Percentiles rank a stretch among this genome's conserved stretches.
phyloP scores from a whole-genome alignment of 139 green algal genomes.

The Auxenochlorella pyrenoidosa region DNA sequence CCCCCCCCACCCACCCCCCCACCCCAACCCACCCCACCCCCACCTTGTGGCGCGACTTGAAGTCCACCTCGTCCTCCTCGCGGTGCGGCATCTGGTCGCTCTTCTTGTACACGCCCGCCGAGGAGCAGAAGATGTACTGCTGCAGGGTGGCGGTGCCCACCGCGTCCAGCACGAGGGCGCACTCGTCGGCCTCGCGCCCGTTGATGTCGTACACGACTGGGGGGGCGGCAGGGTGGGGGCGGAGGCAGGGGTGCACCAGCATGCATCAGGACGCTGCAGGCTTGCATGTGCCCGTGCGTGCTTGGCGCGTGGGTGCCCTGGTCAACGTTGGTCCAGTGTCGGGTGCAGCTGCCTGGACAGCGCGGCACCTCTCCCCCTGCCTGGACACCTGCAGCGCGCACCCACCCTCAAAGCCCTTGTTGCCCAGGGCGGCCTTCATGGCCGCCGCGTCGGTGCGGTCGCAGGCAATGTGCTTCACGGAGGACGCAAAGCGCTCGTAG shows the following conservation, averaged over 20 bases:
- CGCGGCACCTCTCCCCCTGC: too few relatives aligned
- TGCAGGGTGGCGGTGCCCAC: conserved; percentile 62
- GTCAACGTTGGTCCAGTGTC: too few relatives aligned
- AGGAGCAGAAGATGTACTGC: conserved; percentile 94
- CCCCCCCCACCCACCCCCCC: neutral
- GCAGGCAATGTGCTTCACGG: conserved; percentile 91
- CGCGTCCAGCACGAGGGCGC: conserved; percentile 79
- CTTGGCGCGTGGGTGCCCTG: too few relatives aligned
- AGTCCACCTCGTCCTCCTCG: conserved; percentile 91
- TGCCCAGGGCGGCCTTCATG: conserved; percentile 74
- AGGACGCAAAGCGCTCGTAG: conserved; percentile 74
- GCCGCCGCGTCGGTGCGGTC: conserved; percentile 82
- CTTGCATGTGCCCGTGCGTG: neutral
- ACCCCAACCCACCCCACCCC: neutral
- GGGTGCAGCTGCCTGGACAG: too few relatives aligned
- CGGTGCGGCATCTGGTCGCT: conserved; percentile 93
- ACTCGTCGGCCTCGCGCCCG: conserved; percentile 88
- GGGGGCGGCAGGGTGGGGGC: neutral
- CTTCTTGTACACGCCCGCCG: conserved; percentile 96
- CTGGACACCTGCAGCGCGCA: neutral
- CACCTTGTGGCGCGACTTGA: conserved; percentile 94
- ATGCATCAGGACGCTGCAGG: neutral
- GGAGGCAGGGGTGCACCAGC: neutral
- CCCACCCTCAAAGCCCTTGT: conserved; percentile 84
- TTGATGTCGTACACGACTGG: conserved; percentile 99